A percentile compares a stretch with the other conserved stretches of the same genome.
phyloP scores from a whole-genome alignment of 192 early-diverging fungal species.

The Coemansia biformis region DNA sequence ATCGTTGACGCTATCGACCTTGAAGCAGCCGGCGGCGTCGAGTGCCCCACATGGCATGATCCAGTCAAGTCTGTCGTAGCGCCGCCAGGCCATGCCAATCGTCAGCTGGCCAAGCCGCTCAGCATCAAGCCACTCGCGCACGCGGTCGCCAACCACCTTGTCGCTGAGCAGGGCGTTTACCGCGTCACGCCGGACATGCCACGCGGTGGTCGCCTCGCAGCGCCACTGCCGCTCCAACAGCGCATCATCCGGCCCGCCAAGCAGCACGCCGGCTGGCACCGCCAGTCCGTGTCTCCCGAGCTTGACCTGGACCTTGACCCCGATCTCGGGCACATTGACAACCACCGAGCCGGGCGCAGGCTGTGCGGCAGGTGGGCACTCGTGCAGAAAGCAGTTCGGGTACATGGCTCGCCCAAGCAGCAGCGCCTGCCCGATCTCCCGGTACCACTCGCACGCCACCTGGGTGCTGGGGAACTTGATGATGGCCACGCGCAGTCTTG shows the following conservation, averaged over 20 bases:
- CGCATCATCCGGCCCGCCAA: conserved; percentile 18
- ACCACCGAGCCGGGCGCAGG: conserved; percentile 19
- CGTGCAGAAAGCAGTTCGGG: conserved; percentile 17
- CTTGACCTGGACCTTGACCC: conserved; percentile 44
- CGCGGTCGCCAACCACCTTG: conserved; percentile 13
- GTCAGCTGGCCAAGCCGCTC: conserved; percentile 29
- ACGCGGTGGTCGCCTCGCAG: conserved; percentile 35
- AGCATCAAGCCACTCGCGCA: conserved; percentile 30
- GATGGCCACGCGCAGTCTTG: conserved; percentile 20
- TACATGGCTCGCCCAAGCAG: conserved; percentile 23
- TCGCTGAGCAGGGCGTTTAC: conserved; percentile 26
- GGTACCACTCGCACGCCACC: conserved; percentile 37
- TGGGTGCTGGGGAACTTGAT: conserved; percentile 43
- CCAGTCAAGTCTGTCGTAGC: conserved; percentile 38
- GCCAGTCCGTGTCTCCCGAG: conserved; percentile 17
- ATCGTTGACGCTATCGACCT: conserved; percentile 12
- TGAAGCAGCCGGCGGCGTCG: conserved; percentile 8
- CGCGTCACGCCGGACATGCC: conserved; percentile 36
- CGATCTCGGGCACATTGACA: conserved; percentile 44
- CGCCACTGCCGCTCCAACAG: conserved; percentile 31
- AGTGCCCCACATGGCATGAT: conserved; percentile 33
- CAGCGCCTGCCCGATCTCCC: conserved; percentile 37
- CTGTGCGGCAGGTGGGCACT: conserved; percentile 19
- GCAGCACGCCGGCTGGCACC: conserved; percentile 13
- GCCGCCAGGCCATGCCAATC: conserved; percentile 45